Conservation (phyloP, 2,329 filamentous ascomycete species). For the Fusarium domesticum region DNA sequence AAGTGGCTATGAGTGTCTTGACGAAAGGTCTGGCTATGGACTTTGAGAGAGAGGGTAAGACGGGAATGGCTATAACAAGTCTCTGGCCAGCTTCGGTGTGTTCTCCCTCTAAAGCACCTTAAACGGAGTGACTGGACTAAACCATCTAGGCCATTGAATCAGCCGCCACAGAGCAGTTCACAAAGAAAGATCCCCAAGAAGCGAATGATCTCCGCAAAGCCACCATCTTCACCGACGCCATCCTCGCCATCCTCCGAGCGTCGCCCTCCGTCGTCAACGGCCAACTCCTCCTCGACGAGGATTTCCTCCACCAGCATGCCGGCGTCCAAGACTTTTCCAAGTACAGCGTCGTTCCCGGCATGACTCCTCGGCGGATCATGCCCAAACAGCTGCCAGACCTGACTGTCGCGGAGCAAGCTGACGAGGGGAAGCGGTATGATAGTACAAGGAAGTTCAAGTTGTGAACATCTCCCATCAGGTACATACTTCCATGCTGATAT, state of each 20-base stretch:
- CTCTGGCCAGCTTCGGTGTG: slow-evolving; percentile 77
- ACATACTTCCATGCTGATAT: too few species aligned
- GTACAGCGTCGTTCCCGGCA: slow-evolving; percentile 66
- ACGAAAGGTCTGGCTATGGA: slow-evolving; percentile 83
- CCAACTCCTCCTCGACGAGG: slow-evolving; percentile 71
- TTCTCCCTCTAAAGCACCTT: slow-evolving; percentile 13
- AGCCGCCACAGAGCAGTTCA: slow-evolving; percentile 63
- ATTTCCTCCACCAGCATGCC: slow-evolving; percentile 65
- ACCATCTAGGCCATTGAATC: slow-evolving; percentile 62
- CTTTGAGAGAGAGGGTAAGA: slow-evolving; percentile 62
- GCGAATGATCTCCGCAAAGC: slow-evolving; percentile 62
- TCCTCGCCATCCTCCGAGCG: slow-evolving; percentile 66
- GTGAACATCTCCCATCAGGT: too few species aligned
- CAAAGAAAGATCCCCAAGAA: slow-evolving; percentile 42
- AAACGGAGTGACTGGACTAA: too few species aligned
- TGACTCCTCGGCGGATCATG: slow-evolving; percentile 72
- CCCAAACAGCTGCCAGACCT: slow-evolving; percentile 66
- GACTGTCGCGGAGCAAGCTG: slow-evolving; percentile 72
- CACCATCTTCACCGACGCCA: slow-evolving; percentile 75
- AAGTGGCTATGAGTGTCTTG: slow-evolving; percentile 78
- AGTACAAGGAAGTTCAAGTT: slow-evolving; percentile 51
- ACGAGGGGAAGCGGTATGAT: slow-evolving; percentile 71
- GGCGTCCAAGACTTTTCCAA: slow-evolving; percentile 68
- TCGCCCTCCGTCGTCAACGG: slow-evolving; percentile 65
- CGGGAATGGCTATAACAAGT: slow-evolving; percentile 72